Percentiles rank a stretch among this genome's conserved stretches.
phyloP scores from a whole-genome alignment of 495 filamentous ascomycete genomes.

The Podospora anserina region DNA sequence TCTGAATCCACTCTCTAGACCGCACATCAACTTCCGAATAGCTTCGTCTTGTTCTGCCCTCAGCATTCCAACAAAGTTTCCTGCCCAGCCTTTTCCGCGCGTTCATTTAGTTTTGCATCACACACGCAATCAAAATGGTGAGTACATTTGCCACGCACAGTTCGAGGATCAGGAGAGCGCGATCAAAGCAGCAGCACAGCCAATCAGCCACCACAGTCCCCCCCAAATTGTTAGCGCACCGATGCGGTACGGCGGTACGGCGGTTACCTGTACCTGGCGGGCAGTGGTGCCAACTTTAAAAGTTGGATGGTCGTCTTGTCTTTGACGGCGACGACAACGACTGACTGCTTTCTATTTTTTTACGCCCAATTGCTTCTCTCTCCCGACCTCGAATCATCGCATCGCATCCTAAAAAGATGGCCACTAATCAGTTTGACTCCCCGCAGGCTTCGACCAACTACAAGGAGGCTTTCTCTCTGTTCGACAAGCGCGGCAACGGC shows the following conservation, averaged over 20 bases:
- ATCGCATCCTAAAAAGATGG: constrained; percentile 35
- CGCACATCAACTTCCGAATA: constrained; percentile 31
- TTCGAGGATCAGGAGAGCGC: constrained; percentile 27
- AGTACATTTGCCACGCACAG: constrained; percentile 18
- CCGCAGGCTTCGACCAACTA: constrained; percentile 96
- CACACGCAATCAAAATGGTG: constrained; percentile 21
- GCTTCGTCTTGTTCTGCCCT: constrained; percentile 11
- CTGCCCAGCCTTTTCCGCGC: constrained; percentile 2
- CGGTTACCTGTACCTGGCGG: constrained; percentile 10
- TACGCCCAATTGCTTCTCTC: not conserved
- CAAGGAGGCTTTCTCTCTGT: constrained; percentile 99
- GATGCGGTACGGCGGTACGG: constrained; percentile 9
- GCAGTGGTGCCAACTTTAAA: constrained; percentile 9
- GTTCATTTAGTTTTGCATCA: not conserved
- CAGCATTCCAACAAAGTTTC: not conserved
- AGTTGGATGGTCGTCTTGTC: not conserved
- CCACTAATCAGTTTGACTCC: constrained; percentile 44
- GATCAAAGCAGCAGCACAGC: constrained; percentile 14
- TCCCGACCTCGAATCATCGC: not conserved
- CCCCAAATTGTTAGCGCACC: constrained; percentile 25
- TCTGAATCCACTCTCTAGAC: constrained; percentile 20
- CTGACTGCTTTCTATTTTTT: not conserved
- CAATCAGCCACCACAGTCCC: constrained; percentile 20
- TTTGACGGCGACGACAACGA: not conserved
- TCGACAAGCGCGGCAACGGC: constrained; percentile 95